Evolutionary conservation across 495 filamentous ascomycete species (phyloP), one percentile per base, ranked within the genome.

Genomic region (Aspergillus homomorphus): DNA sequence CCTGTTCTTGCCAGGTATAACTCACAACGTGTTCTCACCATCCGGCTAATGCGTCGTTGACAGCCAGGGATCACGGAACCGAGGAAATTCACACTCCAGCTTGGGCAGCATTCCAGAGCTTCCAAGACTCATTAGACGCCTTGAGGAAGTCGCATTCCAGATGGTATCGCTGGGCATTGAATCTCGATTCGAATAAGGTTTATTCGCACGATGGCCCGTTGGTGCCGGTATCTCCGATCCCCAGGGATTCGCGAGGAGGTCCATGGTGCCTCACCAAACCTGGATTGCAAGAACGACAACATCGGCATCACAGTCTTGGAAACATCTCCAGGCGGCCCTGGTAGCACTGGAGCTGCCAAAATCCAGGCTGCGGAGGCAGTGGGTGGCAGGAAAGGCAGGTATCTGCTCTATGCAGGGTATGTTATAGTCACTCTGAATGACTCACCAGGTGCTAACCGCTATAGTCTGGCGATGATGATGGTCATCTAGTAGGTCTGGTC

Each of bases 361-460:
- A 71, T 77, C 51, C 68, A 77, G 50, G 73, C 75, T n/a, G 65
- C 67, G 4, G 75, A 79, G 61, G 71, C 69, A 0, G 68, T 79
- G 20, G 75, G 77, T 64, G 74, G 74, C 9, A 70, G 67, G 44
- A 71, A 73, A 63, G 77, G 74, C 3, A 68, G 69, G 56, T 76
- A 70, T 64, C 60, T 77, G 19, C 61, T 80, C 16, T 77, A 76
- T 42, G 68, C 62, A 49, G 75, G 75, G 76, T 80, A 65, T 53
- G 69, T 56, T 10, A 10, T 42, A 4, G 33, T 14, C 1, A 21
- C 14, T 24, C 8, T 18, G 9, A 12, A 18, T 20, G 4, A 8
- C 14, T 45, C 4, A 7, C 16, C 3, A 14, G 10, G 21, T 48
- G 54, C 64, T 69, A 46, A 68, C 15, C 24, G 50, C 12, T 44